Percentiles rank a stretch among this genome's conserved stretches.
Evolutionary conservation across 768 basidiomycete genomes (phyloP).

Genomic region (Russula sp.): DNA sequence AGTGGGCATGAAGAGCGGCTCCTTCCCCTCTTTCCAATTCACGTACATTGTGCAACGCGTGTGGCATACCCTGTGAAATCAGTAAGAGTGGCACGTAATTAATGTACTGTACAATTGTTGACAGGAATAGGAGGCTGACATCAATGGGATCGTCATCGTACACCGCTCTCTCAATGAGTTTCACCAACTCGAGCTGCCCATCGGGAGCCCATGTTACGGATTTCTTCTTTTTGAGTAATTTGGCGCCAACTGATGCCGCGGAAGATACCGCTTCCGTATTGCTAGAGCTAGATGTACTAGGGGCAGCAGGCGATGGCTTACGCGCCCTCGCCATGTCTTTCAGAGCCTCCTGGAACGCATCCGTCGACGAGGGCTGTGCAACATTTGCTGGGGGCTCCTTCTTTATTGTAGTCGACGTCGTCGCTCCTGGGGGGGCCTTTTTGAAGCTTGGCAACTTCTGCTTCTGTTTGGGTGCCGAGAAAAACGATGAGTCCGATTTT

Average conservation of each 20-base stretch:
- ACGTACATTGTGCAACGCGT: constrained; percentile 64
- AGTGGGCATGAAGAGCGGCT: constrained; percentile 71
- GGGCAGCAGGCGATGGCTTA: constrained; percentile 48
- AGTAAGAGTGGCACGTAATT: constrained; percentile 36
- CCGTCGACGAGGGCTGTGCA: constrained; percentile 68
- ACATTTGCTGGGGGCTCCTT: constrained; percentile 52
- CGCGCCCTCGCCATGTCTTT: constrained; percentile 68
- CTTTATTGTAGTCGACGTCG: constrained; percentile 34
- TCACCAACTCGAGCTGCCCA: constrained; percentile 64
- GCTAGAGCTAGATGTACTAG: constrained; percentile 16
- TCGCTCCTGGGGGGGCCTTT: constrained; percentile 47
- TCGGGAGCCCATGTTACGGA: constrained; percentile 75
- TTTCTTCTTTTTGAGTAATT: constrained; percentile 61
- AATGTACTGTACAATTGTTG: constrained; percentile 43
- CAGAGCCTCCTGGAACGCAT: constrained; percentile 80
- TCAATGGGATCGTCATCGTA: constrained; percentile 86
- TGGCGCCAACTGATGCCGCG: constrained; percentile 28
- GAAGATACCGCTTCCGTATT: constrained; percentile 50
- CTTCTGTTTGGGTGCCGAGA: constrained; percentile 81
- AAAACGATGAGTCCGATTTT: constrained; percentile 83
- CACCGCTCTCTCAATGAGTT: constrained; percentile 76
- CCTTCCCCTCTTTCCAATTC: constrained; percentile 87
- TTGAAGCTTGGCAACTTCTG: constrained; percentile 82
- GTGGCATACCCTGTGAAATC: constrained; percentile 56
- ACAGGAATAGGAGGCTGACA: constrained; percentile 57